Conservation (phyloP, 352 stramenopile species). For the Pythium guiyangense region DNA sequence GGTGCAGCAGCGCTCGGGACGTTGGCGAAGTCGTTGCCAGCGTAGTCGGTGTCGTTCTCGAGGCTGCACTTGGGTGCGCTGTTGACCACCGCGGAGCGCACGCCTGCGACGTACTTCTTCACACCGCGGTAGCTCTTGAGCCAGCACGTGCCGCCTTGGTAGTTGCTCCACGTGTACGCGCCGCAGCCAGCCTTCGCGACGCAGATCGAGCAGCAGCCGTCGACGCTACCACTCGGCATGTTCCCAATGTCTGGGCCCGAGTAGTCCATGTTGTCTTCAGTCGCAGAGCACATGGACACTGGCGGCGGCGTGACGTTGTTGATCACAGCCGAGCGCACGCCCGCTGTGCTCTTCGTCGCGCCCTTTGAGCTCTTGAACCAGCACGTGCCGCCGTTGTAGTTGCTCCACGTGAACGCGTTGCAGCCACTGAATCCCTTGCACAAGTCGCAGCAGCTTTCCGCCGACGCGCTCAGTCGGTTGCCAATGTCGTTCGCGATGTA, state of each 20-base stretch:
- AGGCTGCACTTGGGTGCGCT: too few relatives aligned
- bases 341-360: too few relatives aligned
- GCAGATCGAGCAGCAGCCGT: conserved; percentile 15
- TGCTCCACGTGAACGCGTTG: conserved; percentile 40
- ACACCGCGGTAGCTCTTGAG: too few relatives aligned
- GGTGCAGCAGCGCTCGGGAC: too few relatives aligned
- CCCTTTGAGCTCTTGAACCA: conserved; percentile 53
- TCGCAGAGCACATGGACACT: background rate
- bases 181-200: conserved; percentile 1
- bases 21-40: too few relatives aligned
- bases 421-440: conserved; percentile 17
- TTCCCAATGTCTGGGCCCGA: conserved; percentile 13
- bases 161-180: conserved; percentile 47
- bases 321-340: too few relatives aligned
- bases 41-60: too few relatives aligned
- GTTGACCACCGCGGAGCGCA: too few relatives aligned
- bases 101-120: too few relatives aligned
- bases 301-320: too few relatives aligned
- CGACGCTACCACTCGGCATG: conserved; percentile 1
- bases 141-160: conserved; percentile 38
- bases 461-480: background rate
- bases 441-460: conserved; percentile 14
- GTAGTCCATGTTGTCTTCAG: conserved; percentile 4
- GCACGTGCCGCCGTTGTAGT: conserved; percentile 41
- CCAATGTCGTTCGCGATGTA: conserved; percentile 17